Evolutionary conservation across 2,329 filamentous ascomycete genomes (phyloP), one percentile per base, ranked within the genome.

Genomic region (Fusarium albosuccineum): DNA sequence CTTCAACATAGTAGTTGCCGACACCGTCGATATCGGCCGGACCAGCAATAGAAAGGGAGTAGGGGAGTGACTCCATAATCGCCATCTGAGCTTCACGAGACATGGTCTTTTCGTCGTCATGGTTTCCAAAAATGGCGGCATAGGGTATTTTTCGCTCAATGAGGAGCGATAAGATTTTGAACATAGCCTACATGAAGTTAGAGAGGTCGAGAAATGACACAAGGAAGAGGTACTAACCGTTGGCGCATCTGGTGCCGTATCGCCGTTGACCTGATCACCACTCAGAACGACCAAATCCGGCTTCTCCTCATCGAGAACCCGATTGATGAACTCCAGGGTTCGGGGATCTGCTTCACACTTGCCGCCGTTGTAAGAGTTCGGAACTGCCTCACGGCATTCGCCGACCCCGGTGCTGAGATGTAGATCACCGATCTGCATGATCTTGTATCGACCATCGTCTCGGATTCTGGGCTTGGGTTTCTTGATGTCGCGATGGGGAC

Each of bases 261-360:
- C 95, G 50, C 96, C 96, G 72, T 99, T 98, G 60, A 98, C 91
- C 78, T 98, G 94, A 75, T 99, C 96, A 48, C 96, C 96, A 67
- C 92, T 96, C 42, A 99, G 82, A 5, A 99, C 89, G 3, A 98
- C 93, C 68, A 99, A 82, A 74, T 99, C 94, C 0, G 96, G 96
- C 77, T 93, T 94, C 82, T 99, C 96, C 54, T 97, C 92, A 68
- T 97, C 94, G 26, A 99, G 82, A 13, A 98, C 85, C 71, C 86
- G 89, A 65, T 87, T 88, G 45, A 98, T 87, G 76, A 98, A 99
- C 54, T 97, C 94, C 61, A 98, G 82, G 1, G 96, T 98, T 66
- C 95, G 87, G 14, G 93, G 90, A 76, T 99, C 96, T 2, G 96
- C 96, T 74, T 97, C 93, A 78, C 96, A 99, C 71, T 89, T 88